Percentiles rank a stretch among this genome's conserved stretches.
phyloP scores from a whole-genome alignment of 2,329 filamentous ascomycete species.

The Botrytis galanthina region DNA sequence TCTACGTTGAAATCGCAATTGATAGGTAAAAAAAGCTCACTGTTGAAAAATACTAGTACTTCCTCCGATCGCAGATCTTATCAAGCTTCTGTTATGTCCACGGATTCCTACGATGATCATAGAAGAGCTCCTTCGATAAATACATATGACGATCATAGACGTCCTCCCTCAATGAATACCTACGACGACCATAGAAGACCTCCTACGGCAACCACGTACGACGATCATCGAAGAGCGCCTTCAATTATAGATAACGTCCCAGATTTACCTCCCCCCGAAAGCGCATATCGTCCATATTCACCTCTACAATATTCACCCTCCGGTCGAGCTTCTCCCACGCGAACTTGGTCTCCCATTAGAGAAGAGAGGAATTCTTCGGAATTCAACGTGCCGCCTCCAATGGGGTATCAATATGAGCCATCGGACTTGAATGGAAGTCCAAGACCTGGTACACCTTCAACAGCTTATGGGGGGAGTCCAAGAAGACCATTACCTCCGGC shows the following conservation, averaged over 20 bases:
- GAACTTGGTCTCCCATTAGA: conserved; percentile 58
- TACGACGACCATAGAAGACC: conserved; percentile 35
- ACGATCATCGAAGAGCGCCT: conserved; percentile 39
- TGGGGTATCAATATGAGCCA: conserved; percentile 76
- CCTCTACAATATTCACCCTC: conserved; percentile 46
- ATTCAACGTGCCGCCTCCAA: conserved; percentile 64
- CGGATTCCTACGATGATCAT: conserved; percentile 40
- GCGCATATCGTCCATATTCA: conserved; percentile 53
- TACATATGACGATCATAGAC: conserved; percentile 5
- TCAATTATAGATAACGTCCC: conserved; percentile 58
- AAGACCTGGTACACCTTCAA: conserved; percentile 85
- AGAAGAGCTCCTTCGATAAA: conserved; percentile 7
- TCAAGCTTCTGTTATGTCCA: conserved; percentile 46
- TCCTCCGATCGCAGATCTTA: conserved; percentile 45
- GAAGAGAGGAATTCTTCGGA: conserved; percentile 48
- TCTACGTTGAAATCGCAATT: conserved; percentile 25
- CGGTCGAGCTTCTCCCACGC: conserved; percentile 52
- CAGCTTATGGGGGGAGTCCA: conserved; percentile 83
- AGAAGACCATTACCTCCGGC: conserved; percentile 84
- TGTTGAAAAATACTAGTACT: conserved; percentile 31
- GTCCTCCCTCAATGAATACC: not conserved
- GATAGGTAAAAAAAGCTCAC: conserved; percentile 33
- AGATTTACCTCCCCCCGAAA: conserved; percentile 61
- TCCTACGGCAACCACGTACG: conserved; percentile 42
- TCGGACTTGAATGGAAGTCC: conserved; percentile 86